Percentiles rank a stretch among this genome's conserved stretches.
Evolutionary conservation across 257 asterid species (phyloP).

Genomic region (Capsicum chinense): DNA sequence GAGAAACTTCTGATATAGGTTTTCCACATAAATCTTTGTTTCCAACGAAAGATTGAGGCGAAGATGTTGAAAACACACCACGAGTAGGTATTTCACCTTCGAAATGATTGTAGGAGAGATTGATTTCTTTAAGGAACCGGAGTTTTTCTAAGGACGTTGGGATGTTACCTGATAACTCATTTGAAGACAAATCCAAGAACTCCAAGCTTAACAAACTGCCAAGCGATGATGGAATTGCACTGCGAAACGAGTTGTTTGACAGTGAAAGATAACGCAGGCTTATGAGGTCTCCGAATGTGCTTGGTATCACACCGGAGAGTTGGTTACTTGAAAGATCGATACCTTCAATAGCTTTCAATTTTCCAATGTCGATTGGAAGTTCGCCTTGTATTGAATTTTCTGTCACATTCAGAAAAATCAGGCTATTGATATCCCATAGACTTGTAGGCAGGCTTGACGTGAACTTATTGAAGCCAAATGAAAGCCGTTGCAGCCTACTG

Average conservation of each 20-base stretch:
- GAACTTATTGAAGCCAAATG: conserved; percentile 42
- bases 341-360: conserved; percentile 31
- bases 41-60: conserved; percentile 38
- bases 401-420: conserved; percentile 41
- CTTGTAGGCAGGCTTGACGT: conserved; percentile 43
- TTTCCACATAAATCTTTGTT: conserved; percentile 40
- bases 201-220: conserved; percentile 35
- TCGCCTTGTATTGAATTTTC: conserved; percentile 44
- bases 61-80: conserved; percentile 45
- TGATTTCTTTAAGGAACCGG: conserved; percentile 35
- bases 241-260: conserved; percentile 42
- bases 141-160: conserved; percentile 40
- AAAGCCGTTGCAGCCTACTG: conserved; percentile 33
- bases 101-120: conserved; percentile 41
- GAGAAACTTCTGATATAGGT: conserved; percentile 28
- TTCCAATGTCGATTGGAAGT: conserved; percentile 42
- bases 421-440: conserved; percentile 42
- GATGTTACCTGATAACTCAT: conserved; percentile 42
- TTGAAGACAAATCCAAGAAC: conserved; percentile 18
- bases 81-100: conserved; percentile 46
- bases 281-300: conserved; percentile 38
- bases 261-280: conserved; percentile 39
- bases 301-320: conserved; percentile 42
- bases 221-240: conserved; percentile 48
- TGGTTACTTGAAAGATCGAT: conserved; percentile 46